These are phyloP conservation scores for Vaucheria bursata DNA, from an alignment of 352 stramenopile species.

Conservation along the genomic window DNA sequence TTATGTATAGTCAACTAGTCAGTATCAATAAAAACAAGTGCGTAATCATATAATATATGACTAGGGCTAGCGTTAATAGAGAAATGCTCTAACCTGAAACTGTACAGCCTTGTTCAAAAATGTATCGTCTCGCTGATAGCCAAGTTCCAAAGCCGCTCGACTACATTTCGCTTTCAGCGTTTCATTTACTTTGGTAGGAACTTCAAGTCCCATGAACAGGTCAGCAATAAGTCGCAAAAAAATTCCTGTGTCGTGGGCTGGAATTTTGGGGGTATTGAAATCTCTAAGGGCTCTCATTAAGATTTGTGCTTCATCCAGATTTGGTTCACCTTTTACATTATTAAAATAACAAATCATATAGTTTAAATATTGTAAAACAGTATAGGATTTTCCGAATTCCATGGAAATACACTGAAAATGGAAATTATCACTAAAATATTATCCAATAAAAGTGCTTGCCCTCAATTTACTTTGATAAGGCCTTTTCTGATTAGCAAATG, in stretches of 20 bases:
- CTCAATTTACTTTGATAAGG: too few species aligned
- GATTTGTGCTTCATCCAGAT: conserved; percentile 76
- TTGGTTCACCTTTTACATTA: conserved; percentile 66
- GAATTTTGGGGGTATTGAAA: conserved; percentile 88
- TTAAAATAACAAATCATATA: too few species aligned
- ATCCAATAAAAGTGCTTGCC: too few species aligned
- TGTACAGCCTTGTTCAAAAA: conserved; percentile 91
- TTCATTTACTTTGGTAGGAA: conserved; percentile 84
- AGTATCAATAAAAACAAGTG: too few species aligned
- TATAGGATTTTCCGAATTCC: too few species aligned
- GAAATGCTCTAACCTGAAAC: conserved; percentile 54
- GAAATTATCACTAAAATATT: too few species aligned
- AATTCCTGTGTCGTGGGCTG: conserved; percentile 77
- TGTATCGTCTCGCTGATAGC: conserved; percentile 80
- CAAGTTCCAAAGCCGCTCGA: conserved; percentile 72
- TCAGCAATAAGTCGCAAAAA: conserved; percentile 85
- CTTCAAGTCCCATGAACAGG: conserved; percentile 79
- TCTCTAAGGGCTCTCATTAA: conserved; percentile 88
- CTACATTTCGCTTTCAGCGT: conserved; percentile 79
- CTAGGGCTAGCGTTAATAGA: too few species aligned
- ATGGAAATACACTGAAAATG: too few species aligned
- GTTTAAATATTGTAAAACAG: too few species aligned
- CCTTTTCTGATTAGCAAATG: too few species aligned
- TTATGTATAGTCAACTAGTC: too few species aligned
- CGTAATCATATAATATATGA: too few species aligned